These are phyloP conservation scores for Yamadazyma buinensis DNA, from an alignment of 1,139 yeast species.

Conservation along the genomic window DNA sequence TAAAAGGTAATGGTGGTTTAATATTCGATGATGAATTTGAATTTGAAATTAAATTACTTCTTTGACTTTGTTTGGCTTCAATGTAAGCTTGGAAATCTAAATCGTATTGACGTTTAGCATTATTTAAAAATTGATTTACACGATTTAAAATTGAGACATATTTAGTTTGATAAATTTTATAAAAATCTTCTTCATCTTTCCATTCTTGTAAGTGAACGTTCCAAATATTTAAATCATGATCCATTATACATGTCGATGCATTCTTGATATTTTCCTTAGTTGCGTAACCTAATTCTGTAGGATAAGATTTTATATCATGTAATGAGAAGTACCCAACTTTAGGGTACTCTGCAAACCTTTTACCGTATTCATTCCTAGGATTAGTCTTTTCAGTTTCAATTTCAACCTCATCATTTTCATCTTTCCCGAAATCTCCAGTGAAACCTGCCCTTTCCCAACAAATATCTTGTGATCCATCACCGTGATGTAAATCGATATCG, in stretches of 20 bases:
- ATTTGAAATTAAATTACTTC: too few species aligned
- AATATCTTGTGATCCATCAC: slow-evolving; percentile 90
- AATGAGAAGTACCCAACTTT: slow-evolving; percentile 80
- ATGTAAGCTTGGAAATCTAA: slow-evolving; percentile 32
- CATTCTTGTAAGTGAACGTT: slow-evolving; percentile 76
- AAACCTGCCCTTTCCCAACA: slow-evolving; percentile 79
- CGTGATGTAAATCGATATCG: slow-evolving; percentile 86
- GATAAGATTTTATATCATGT: slow-evolving; percentile 85
- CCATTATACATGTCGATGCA: slow-evolving; percentile 78
- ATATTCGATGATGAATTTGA: not conserved
- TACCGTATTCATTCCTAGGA: slow-evolving; percentile 51
- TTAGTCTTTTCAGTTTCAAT: slow-evolving; percentile 21
- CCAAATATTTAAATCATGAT: slow-evolving; percentile 81
- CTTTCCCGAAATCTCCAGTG: slow-evolving; percentile 47
- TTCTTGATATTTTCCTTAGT: slow-evolving; percentile 66
- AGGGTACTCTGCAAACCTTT: slow-evolving; percentile 51
- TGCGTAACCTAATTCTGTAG: slow-evolving; percentile 78
- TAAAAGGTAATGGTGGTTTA: slow-evolving; percentile 52
- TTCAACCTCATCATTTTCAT: slow-evolving; percentile 35
- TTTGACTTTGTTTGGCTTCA: slow-evolving; percentile 14
- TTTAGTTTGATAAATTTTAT: slow-evolving; percentile 55
- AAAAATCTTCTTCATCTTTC: slow-evolving; percentile 60
- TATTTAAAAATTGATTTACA: slow-evolving; percentile 64
- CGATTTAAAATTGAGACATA: slow-evolving; percentile 62
- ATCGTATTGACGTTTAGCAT: slow-evolving; percentile 45